phyloP scores from a whole-genome alignment of 768 basidiomycete genomes.

The Lentinula lateritia region DNA sequence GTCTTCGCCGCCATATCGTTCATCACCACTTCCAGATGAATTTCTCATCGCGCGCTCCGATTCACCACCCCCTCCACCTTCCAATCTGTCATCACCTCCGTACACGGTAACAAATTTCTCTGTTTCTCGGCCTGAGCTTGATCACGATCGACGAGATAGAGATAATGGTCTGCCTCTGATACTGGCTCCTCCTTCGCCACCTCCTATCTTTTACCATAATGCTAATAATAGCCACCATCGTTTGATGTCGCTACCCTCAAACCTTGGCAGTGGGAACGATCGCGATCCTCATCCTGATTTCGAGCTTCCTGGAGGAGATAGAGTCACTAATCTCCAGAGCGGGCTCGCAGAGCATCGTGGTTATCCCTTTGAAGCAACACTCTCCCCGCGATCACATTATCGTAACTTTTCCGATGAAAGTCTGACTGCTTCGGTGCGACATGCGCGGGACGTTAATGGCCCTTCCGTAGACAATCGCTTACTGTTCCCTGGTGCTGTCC shows the following conservation, averaged over 20 bases:
- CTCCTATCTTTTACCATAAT: background rate
- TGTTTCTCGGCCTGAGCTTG: background rate
- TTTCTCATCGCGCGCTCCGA: background rate
- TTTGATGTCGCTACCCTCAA: background rate
- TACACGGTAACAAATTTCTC: background rate
- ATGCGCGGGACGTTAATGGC: background rate
- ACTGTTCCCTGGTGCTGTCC: conserved; percentile 17
- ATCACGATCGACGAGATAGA: background rate
- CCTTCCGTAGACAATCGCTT: background rate
- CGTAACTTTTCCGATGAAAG: conserved; percentile 14
- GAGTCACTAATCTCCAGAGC: background rate
- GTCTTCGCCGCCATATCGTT: conserved; percentile 8
- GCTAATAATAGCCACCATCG: background rate
- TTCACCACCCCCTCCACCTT: background rate
- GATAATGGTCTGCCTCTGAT: background rate
- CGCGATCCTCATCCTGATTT: background rate
- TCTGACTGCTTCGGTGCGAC: background rate
- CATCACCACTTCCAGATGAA: conserved; percentile 8
- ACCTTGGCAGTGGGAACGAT: too few relatives aligned
- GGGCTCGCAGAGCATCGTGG: background rate
- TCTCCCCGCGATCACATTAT: background rate
- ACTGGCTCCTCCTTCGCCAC: background rate
- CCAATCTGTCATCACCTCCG: background rate
- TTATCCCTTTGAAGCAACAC: background rate
- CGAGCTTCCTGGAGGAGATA: background rate